A percentile compares a stretch with the other conserved stretches of the same genome.
phyloP scores from a whole-genome alignment of 2,329 filamentous ascomycete genomes.

The Nakataea oryzae region DNA sequence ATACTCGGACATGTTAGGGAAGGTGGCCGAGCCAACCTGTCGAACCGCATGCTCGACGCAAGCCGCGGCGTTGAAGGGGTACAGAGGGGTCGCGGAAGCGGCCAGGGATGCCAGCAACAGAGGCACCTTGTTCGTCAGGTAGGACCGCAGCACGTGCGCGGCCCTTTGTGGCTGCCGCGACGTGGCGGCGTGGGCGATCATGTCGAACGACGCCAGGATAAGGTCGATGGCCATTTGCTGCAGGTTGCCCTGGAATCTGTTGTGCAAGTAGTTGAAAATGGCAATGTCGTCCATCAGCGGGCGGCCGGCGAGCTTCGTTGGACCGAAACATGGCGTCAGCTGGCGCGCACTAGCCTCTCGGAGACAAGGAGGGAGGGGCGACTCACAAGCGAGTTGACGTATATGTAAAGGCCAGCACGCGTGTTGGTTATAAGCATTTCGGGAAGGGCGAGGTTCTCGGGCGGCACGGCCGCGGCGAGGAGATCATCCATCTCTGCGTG shows the following conservation, averaged over 20 bases:
- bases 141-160: conserved; percentile 73
- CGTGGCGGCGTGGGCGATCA: conserved; percentile 78
- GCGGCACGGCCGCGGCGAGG: conserved; percentile 43
- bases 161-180: conserved; percentile 43
- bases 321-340: conserved; percentile 14
- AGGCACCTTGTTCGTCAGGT: conserved; percentile 62
- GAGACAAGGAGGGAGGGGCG: background rate
- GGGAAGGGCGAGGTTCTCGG: conserved; percentile 42
- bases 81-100: conserved; percentile 45
- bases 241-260: conserved; percentile 73
- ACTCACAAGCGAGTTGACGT: conserved; percentile 69
- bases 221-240: conserved; percentile 72
- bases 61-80: conserved; percentile 63
- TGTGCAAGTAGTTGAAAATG: conserved; percentile 71
- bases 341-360: background rate
- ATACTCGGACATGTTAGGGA: conserved; percentile 47
- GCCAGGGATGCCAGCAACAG: conserved; percentile 41
- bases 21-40: conserved; percentile 74
- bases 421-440: conserved; percentile 67
- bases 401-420: conserved; percentile 74
- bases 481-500: conserved; percentile 46
- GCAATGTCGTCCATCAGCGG: conserved; percentile 74
- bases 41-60: conserved; percentile 61
- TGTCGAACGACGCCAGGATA: conserved; percentile 80
- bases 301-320: conserved; percentile 61